Evolutionary conservation across 345 rosid species (phyloP), one percentile per base, ranked within the genome.

Genomic region (Eucalyptus viminalis): DNA sequence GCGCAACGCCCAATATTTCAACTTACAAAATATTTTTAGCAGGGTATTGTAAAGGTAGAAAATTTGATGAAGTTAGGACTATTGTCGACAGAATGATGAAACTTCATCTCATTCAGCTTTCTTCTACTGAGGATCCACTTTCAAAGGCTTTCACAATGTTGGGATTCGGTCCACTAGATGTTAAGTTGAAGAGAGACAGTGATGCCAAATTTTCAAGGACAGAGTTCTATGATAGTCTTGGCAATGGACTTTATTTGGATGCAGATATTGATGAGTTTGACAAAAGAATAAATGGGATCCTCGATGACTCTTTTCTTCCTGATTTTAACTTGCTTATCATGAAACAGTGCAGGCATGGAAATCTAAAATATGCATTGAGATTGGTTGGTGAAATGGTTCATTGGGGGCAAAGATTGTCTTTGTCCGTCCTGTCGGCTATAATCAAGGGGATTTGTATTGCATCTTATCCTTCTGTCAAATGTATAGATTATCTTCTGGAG

Each of bases 201-300:
- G 91, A 90, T 90, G 90, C 90, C 19, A 92, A 92, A 90, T 87
- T 92, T 86, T 92, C 94, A 87, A 94, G 92, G 91, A 93, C 96
- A 49, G 97, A 97, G 90, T 97, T 95, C 94, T 94, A 88, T 56
- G 98, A 97, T 93, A 93, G 89, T 83, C 95, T 96, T 85, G 98
- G 98, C 51, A 97, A 97, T 92, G 98, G 97, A 81, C 94, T 97
- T 11, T 97, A 94, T 93, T 90, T 96, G 92, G 98, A 95, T 54
- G 92, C 96, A 11, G 93, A 96, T 85, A 43, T 93, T 80, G 95
- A 94, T 76, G 95, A 94, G 88, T 97, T 93, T 69, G 97, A 94
- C 88, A 86, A 90, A 91, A 94, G 62, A 80, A 45, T 96, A 67
- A 91, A 88, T 76, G 58, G 51, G 87, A 86, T 95, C 56, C 95